Percentiles rank a stretch among this genome's conserved stretches.
Conservation (phyloP, 1,139 yeast species). For the Kurtzmaniella quercitrusa region DNA sequence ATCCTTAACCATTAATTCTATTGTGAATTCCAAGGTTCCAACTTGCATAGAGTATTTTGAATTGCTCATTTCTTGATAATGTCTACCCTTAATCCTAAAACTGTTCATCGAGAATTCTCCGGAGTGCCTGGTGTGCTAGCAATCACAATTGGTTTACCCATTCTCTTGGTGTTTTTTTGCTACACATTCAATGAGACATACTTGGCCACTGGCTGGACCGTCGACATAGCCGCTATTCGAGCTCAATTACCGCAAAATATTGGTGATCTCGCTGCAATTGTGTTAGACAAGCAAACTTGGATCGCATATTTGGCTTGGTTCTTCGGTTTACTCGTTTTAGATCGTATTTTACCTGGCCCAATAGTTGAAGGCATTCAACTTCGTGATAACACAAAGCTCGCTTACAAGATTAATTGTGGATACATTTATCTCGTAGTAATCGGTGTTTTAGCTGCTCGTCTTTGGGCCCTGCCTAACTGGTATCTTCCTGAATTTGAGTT, state of each 20-base stretch:
- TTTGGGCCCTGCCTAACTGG: constrained; percentile 43
- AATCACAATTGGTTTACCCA: constrained; percentile 66
- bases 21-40: too few species aligned
- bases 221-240: constrained; percentile 35
- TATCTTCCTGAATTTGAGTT: constrained; percentile 75
- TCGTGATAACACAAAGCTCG: constrained; percentile 69
- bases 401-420: constrained; percentile 80
- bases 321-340: constrained; percentile 56
- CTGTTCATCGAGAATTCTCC: constrained; percentile 67
- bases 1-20: too few species aligned
- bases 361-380: constrained; percentile 60
- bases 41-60: background rate
- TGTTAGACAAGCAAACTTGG: constrained; percentile 50
- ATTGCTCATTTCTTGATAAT: too few species aligned
- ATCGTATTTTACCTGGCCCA: constrained; percentile 71
- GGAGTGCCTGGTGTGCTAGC: constrained; percentile 74
- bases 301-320: constrained; percentile 74
- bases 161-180: constrained; percentile 55
- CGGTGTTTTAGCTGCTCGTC: constrained; percentile 48
- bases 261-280: constrained; percentile 22
- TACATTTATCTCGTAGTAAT: constrained; percentile 48
- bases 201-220: constrained; percentile 42
- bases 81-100: constrained; percentile 57
- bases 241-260: constrained; percentile 23
- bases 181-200: constrained; percentile 56